Evolutionary conservation across 176 grass and related monocot genomes (phyloP), one percentile per base, ranked within the genome.

Genomic region (Rhynchospora breviuscula): DNA sequence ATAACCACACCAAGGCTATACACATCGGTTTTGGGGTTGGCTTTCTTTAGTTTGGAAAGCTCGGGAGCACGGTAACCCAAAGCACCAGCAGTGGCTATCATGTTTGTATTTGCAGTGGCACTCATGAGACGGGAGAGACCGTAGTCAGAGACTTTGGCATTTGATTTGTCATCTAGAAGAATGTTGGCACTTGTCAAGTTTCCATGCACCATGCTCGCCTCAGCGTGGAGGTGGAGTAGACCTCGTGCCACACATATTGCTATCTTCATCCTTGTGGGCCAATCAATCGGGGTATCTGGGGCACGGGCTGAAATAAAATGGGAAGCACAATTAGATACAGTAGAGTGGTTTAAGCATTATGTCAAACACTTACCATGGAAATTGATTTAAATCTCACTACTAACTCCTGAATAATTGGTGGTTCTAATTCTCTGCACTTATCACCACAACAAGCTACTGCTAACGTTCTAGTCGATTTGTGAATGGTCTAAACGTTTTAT

Each of bases 11-110:
- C 97, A 10, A 99, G 89, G 85, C 93, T 96, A 84, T 92, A 99
- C 25, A 96, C 91, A 78, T 99, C 97, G 7, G 91, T 93, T 89
- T 93, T 99, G 58, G 97, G 65, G 91, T 90, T 93, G 61, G 97
- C 91, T 87, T 99, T 99, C 89, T 96, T 99, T 77, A 87, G 61
- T 82, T 99, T 99, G 53, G 91, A 90, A 54, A 99, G 91, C 88
- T 99, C 97, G 0, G 97, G 97, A 14, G 97, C 97, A 26, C 93
- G 93, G 85, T 99, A 99, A 2, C 97, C 97, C 12, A 93, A 83
- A 0, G 88, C 93, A 1, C 85, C 86, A 0, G 93, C 97, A 7
- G 89, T 88, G 5, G 97, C 89, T 43, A 93, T 88, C 79, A 82
- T 88, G 89, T 87, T 95, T 64, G 91, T 90, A 85, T 91, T 96